phyloP scores from a whole-genome alignment of 139 green algal species.

The Bryopsis sp. region DNA sequence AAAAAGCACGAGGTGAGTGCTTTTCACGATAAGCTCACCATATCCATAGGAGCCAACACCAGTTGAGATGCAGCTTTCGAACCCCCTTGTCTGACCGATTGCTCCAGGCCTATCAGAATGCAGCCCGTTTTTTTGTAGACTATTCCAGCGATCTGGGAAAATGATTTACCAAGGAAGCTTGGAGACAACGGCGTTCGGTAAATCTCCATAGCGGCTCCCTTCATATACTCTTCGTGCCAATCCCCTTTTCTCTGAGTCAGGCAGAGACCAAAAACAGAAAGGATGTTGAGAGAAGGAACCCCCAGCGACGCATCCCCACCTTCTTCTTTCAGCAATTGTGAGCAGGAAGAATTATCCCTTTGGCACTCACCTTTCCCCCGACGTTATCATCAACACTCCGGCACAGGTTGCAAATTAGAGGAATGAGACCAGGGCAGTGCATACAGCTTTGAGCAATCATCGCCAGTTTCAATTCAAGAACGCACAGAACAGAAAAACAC shows the following conservation, averaged over 20 bases:
- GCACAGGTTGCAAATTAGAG: constrained; percentile 17
- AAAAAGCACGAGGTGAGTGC: not conserved
- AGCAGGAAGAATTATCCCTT: not conserved
- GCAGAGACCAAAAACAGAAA: not conserved
- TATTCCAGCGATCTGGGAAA: constrained; percentile 1
- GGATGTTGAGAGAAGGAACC: not conserved
- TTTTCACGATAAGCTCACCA: not conserved
- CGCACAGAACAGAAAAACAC: constrained; percentile 5
- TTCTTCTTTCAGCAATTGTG: not conserved
- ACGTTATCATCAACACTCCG: not conserved
- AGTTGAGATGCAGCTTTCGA: not conserved
- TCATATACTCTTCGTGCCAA: constrained; percentile 19
- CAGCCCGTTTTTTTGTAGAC: constrained; percentile 12
- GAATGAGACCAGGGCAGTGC: not conserved
- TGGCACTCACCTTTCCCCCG: not conserved
- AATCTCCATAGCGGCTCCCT: constrained; percentile 19
- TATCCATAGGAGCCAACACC: not conserved
- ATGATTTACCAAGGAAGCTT: constrained; percentile 13
- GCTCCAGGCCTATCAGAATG: constrained; percentile 12
- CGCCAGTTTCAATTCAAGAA: constrained; percentile 12
- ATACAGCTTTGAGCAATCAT: constrained; percentile 18
- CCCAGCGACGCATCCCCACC: not conserved
- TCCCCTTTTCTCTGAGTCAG: not conserved
- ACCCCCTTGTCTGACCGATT: not conserved
- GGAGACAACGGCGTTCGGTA: constrained; percentile 21